Evolutionary conservation across 2,329 filamentous ascomycete genomes (phyloP), one percentile per base, ranked within the genome.

Genomic region (Clonostachys byssicola): DNA sequence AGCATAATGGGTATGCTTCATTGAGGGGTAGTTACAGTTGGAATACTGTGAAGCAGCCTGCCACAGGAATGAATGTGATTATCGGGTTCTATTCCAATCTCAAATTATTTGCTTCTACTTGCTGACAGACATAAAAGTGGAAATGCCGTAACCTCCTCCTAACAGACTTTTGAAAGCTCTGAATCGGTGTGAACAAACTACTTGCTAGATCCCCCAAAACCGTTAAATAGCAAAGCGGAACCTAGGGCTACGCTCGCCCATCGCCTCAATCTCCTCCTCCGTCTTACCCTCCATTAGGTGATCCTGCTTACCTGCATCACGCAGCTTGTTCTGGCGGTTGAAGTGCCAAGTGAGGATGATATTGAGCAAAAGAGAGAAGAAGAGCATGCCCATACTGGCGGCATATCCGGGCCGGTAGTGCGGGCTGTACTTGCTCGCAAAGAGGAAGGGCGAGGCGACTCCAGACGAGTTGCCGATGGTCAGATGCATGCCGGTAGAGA

Each of bases 401-500:
- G 79, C 84, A 55, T 96, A 91, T 0, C 92, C 92, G 2, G 82
- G 74, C 39, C 78, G 78, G 67, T 81, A 96, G 23, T 77, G 74
- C 5, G 86, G 89, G 6, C 64, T 72, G 47, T 80, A 77, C 51
- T 70, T 56, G 60, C 81, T 73, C 51, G 77, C 70, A 57, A 89
- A 96, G 56, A 96, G 89, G 61, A 96, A 95, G 52, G 80, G 85
- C 56, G 77, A 83, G 50, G 96, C 86, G 23, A 96, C 81, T 35
- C 92, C 92, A 61, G 95, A 95, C 39, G 96, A 71, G 60, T 96
- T 96, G 30, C 92, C 92, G 88, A 89, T 95, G 18, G 87, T 91
- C 50, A 96, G 95, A 45, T 96, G 86, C 52, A 96, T 84, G 0
- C 92, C 92, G 1, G 96, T 69, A 0, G 89, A 88, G 17, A 96